Base-by-base conservation (phyloP, 352 stramenopile genomes). In the Phytophthora pseudosyringae region DNA sequence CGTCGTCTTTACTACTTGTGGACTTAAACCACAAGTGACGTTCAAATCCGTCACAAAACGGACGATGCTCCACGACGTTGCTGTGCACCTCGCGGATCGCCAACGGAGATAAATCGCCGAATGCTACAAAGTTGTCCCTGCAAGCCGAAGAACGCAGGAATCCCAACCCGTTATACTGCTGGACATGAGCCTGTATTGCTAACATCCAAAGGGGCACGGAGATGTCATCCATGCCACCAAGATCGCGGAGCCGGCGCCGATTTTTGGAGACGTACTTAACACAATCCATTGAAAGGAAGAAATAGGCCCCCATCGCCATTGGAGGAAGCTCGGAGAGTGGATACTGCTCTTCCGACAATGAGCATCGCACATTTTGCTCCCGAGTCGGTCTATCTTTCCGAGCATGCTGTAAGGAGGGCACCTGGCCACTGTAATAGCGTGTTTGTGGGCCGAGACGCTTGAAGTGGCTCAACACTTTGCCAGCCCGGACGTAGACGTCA, bases 231-330 rank as follows among this genome's bases (percentile, higher is more conserved):
- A 89, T 54, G 0, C 61, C 73, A 0, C 55, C 44, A 6, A 89
- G 28, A 57, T 49, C 59, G 2, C 48, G 36, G 4, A 78, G 35
- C 3, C 59, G 43, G 0, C 51, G 25, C 2, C 45, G 36, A 45
- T 91, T 91, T 9, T 25, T 53, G 0, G 51, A 50, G 10, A 91
- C 54, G 25, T 83, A 86, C 0, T 45, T 40, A 0, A 65, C 73
- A 12, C 73, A 80, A 35, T 86, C 71, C 5, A 40, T 54, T 4
- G 82, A 90, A 2, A 91, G n/a, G 2, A 91, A 12, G 45, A 81
- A 88, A 57, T 85, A 73, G 2, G 73, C 53, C 6, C 82, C 79
- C 16, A 68, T 65, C 3, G 78, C 61, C 21, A 81, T 84, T 3
- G 74, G 73, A 5, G 75, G 79, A 2, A 81, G 63, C 28, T 65